Conservation (phyloP, 352 stramenopile genomes). For the Phytophthora boehmeriae region DNA sequence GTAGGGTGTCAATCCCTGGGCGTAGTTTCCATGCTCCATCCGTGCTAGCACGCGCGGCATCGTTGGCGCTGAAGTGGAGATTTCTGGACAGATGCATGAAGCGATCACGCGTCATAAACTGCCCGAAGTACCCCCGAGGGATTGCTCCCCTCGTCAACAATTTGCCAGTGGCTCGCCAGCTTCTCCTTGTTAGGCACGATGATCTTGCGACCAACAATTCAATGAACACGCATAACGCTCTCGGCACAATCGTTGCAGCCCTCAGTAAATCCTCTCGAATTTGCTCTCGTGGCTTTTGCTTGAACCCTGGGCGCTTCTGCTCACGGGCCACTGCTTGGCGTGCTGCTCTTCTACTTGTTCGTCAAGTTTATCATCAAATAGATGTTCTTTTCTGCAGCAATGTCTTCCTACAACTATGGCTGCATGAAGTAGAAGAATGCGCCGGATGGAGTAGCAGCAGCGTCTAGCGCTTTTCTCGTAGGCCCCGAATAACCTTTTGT, state of each 20-base stretch:
- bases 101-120: constrained; percentile 5
- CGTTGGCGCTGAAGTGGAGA: constrained; percentile 9
- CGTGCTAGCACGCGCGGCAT: not conserved
- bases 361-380: not conserved
- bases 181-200: constrained; percentile 11
- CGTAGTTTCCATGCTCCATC: constrained; percentile 10
- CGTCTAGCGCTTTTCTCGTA: not conserved
- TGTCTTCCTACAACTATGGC: not conserved
- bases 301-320: not conserved
- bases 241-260: not conserved
- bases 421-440: constrained; percentile 14
- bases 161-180: constrained; percentile 7
- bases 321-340: constrained; percentile 1
- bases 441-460: constrained; percentile 2
- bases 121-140: constrained; percentile 11
- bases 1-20: not conserved
- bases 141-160: constrained; percentile 4
- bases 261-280: not conserved
- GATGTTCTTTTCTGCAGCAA: not conserved
- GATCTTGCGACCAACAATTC: constrained; percentile 4
- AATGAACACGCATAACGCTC: constrained; percentile 1
- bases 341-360: not conserved
- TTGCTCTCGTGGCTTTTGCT: not conserved
- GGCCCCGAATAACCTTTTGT: constrained; percentile 4
- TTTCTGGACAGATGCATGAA: constrained; percentile 8